These are phyloP conservation scores for Mixia osmundae DNA, from an alignment of 1,284 basidiomycete genomes.

Conservation along the genomic window DNA sequence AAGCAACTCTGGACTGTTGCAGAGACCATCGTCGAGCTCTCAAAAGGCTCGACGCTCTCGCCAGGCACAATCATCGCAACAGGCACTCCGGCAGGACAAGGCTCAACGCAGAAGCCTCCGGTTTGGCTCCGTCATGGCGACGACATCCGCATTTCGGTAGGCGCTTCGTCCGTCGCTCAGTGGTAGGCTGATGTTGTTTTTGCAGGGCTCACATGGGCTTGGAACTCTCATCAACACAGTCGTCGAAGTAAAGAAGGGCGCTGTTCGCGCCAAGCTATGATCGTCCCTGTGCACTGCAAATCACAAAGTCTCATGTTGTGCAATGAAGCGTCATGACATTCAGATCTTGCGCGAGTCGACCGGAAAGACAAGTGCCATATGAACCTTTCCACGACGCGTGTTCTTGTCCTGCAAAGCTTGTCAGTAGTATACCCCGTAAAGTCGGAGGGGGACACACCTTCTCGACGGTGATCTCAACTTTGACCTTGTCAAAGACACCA, in stretches of 20 bases:
- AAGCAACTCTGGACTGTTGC: conserved; percentile 44
- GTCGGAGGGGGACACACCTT: conserved; percentile 29
- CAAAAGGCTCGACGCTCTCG: conserved; percentile 60
- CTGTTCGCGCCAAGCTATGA: too few species aligned
- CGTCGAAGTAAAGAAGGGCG: neutral
- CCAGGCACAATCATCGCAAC: conserved; percentile 62
- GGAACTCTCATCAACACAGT: neutral
- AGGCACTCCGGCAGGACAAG: conserved; percentile 31
- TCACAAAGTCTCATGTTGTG: too few species aligned
- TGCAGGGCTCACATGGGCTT: neutral
- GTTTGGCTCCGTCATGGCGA: conserved; percentile 49
- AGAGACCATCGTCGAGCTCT: conserved; percentile 49
- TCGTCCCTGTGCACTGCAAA: too few species aligned
- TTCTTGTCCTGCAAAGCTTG: conserved; percentile 38
- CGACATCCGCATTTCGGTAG: conserved; percentile 36
- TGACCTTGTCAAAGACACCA: conserved; percentile 68
- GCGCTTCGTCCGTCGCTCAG: neutral
- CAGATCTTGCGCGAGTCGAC: too few species aligned
- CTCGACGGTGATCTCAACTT: conserved; percentile 69
- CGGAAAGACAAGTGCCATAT: conserved; percentile 58
- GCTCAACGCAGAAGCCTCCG: conserved; percentile 14
- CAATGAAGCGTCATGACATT: too few species aligned
- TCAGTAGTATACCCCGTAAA: neutral
- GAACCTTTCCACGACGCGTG: conserved; percentile 76
- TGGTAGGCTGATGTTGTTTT: neutral